A percentile compares a stretch with the other conserved stretches of the same genome.
Conservation (phyloP, 2,329 filamentous ascomycete genomes). For the Camptophora hylomeconis region DNA sequence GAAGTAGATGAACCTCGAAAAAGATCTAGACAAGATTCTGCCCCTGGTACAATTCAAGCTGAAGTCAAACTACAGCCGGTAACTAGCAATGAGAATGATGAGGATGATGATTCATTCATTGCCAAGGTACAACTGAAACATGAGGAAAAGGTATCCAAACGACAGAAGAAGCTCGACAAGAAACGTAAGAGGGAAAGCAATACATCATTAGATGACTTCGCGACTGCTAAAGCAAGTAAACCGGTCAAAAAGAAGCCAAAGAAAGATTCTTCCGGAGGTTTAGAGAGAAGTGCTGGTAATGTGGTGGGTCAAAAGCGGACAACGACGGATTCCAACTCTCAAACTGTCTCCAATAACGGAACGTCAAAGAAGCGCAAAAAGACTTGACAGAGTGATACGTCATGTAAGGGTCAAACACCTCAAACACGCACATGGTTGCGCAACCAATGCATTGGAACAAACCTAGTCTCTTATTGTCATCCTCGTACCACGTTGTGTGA, state of each 20-base stretch:
- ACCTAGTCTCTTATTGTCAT: no score
- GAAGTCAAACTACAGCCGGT: constrained; percentile 3
- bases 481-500: no score
- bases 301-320: neutral
- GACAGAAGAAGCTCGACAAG: constrained; percentile 24
- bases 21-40: constrained; percentile 7
- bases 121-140: constrained; percentile 31
- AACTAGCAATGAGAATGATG: neutral
- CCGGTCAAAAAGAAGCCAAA: neutral
- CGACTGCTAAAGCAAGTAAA: neutral
- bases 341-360: no score
- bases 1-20: constrained; percentile 14
- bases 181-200: constrained; percentile 29
- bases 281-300: neutral
- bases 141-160: constrained; percentile 28
- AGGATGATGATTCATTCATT: constrained; percentile 5
- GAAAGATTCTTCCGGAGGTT: neutral
- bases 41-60: neutral
- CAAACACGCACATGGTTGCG: no score
- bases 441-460: no score
- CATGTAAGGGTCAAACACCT: no score
- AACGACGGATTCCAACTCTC: neutral
- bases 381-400: no score
- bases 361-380: no score
- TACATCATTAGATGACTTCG: constrained; percentile 18